Evolutionary conservation across 768 basidiomycete species (phyloP).

Genomic region (Termitomyces sp.): DNA sequence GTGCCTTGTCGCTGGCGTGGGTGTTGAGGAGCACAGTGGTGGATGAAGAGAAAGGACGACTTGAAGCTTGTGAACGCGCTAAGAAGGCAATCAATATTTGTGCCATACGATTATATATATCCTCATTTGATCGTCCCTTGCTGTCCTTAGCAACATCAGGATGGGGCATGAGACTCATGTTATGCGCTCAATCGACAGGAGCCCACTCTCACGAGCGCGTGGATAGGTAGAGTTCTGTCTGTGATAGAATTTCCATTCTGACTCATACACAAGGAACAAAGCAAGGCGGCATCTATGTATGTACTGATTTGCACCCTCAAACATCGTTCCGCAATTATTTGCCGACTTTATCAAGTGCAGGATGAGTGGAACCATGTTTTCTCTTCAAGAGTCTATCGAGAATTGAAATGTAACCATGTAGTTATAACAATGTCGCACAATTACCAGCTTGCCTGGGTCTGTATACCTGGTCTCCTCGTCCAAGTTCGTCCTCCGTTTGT

Average conservation of each 20-base stretch:
- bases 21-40: neutral
- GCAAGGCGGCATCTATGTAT: neutral
- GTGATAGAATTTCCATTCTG: neutral
- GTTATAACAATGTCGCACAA: neutral
- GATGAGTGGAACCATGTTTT: neutral
- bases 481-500: neutral
- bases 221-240: too few relatives aligned
- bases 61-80: neutral
- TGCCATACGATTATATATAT: neutral
- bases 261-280: neutral
- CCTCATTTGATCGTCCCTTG: constrained; percentile 10
- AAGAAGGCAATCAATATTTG: neutral
- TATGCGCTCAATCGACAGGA: too few relatives aligned
- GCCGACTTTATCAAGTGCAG: neutral
- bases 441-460: neutral
- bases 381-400: neutral
- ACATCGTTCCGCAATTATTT: neutral
- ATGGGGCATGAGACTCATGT: too few relatives aligned
- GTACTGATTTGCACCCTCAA: neutral
- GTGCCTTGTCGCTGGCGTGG: neutral
- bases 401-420: neutral
- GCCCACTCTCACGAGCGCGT: too few relatives aligned
- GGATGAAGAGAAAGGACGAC: neutral
- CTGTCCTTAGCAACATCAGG: constrained; percentile 9
- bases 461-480: neutral